These are phyloP conservation scores for Xylaria sp. DNA, from an alignment of 2,329 filamentous ascomycete species.

Conservation along the genomic window DNA sequence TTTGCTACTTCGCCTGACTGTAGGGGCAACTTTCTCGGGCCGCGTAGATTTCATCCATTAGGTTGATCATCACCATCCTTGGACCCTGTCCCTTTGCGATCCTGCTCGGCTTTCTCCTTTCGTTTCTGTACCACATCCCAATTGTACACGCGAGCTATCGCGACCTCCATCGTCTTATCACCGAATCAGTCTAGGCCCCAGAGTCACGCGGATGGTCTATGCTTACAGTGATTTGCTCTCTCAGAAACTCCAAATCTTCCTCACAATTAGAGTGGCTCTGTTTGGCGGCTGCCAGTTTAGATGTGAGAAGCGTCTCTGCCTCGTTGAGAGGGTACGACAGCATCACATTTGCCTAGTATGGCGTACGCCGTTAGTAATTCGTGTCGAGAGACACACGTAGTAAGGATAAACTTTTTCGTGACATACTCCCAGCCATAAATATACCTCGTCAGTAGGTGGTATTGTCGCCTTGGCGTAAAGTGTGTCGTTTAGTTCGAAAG, in stretches of 20 bases:
- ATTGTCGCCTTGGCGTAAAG: constrained; percentile 89
- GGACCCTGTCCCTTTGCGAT: constrained; percentile 53
- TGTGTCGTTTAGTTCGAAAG: constrained; percentile 96
- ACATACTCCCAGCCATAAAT: constrained; percentile 91
- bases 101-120: constrained; percentile 82
- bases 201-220: constrained; percentile 30
- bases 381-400: neutral
- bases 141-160: constrained; percentile 97
- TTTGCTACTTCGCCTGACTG: constrained; percentile 16
- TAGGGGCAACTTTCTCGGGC: constrained; percentile 5
- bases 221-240: constrained; percentile 93
- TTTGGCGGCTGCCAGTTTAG: constrained; percentile 83
- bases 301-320: constrained; percentile 79
- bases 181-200: constrained; percentile 20
- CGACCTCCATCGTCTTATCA: constrained; percentile 91
- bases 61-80: constrained; percentile 54
- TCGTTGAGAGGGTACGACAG: constrained; percentile 91
- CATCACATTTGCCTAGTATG: constrained; percentile 88
- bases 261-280: constrained; percentile 87
- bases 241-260: constrained; percentile 93
- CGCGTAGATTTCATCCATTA: constrained; percentile 43
- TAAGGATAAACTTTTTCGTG: neutral
- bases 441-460: constrained; percentile 87
- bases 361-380: constrained; percentile 10
- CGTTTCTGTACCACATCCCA: constrained; percentile 97